Evolutionary conservation across 2,329 filamentous ascomycete species (phyloP), one percentile per base, ranked within the genome.

Genomic region (Botryosphaeria dothidea): DNA sequence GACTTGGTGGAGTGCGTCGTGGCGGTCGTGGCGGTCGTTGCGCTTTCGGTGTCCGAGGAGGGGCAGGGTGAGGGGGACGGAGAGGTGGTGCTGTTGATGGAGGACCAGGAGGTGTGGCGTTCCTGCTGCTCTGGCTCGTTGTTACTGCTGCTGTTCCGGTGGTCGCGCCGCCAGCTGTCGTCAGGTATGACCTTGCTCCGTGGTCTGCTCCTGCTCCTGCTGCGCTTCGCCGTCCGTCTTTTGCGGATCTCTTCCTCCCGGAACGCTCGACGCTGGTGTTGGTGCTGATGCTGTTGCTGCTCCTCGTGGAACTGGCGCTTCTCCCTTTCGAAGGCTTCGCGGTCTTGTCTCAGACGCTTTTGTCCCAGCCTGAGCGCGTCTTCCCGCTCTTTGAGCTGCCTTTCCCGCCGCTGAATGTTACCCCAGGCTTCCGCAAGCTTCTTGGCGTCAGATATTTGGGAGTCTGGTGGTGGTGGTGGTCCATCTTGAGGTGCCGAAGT

Each of bases 251-350:
- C n/a, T 8, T 34, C 36, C 27, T 56, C 48, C 21, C 48, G 34
- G 34, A 21, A 19, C 2, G 38, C 13, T 25, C 48, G n/a, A 17
- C 34, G 49, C 25, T 34, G 45, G 8, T 54, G 46, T 17, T 27
- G 49, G 9, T n/a, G 31, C 19, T 54, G 23, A 13, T 43, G 29
- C 23, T n/a, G 31, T 25, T 54, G 23, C 19, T 43, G 29, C 23
- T 38, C 38, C 13, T 56, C 36, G 9, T 29, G 21, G 19, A 46
- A 29, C 2, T 23, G 48, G 4, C 36, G 27, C 38, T 34, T 43
- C 38, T 64, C 61, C 61, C 13, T 56, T 19, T 64, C 61, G 36
- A 64, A 45, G 25, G 23, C 49, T 8, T 45, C 61, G 13, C 61
- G 61, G 17, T 64, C 61, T 25, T 64, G 49, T 2, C 31, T 38